Base-by-base conservation (phyloP, 371 early-diverging fungal genomes). In the Sanchytrium tribonematis region DNA sequence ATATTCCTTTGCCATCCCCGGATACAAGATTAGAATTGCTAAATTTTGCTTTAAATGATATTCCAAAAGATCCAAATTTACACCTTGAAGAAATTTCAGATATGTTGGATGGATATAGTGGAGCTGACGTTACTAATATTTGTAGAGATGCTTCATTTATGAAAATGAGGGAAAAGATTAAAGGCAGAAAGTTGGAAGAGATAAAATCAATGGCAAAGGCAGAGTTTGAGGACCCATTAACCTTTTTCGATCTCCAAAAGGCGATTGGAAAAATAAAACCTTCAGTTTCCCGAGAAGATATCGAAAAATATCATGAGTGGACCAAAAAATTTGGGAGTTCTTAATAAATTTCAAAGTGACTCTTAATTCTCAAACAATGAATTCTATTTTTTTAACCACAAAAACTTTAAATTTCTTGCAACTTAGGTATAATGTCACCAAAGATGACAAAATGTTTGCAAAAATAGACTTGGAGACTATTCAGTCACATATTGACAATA, bases 1-100 rank as follows among this genome's bases (percentile, higher is more conserved):
- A 89, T 77, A 96, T 96, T 69, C 93, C 94, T 68, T 82, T 96
- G 69, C 97, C 97, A 0, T 82, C 80, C 68, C 16, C 28, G 0
- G 80, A 79, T n/a, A 69, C 73, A 29, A 73, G 81, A 17, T 70
- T 71, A 29, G 78, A 81, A 71, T 75, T 83, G 22, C 70, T 83
- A 30, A 67, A 73, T 48, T 74, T 81, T 31, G 80, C 79, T 69
- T 73, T 48, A 48, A 48, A 22, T 12, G 48, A 72, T 16, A 75
- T 83, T 66, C 74, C 74, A 65, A 66, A 79, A 12, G 75, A 66
- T 0, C 74, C 70, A 0, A 76, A 74, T 69, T 70, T 82, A 0
- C 73, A 77, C 66, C 30, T 82, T 17, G 78, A 80, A 30, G 77
- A 81, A 22, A 48, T 48, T 81, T 31, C 70, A 78, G 28, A 75